A percentile compares a stretch with the other conserved stretches of the same genome.
These are phyloP conservation scores for Tuctoria greenei DNA, from an alignment of 176 grass and related monocot genomes.

Conservation along the genomic window DNA sequence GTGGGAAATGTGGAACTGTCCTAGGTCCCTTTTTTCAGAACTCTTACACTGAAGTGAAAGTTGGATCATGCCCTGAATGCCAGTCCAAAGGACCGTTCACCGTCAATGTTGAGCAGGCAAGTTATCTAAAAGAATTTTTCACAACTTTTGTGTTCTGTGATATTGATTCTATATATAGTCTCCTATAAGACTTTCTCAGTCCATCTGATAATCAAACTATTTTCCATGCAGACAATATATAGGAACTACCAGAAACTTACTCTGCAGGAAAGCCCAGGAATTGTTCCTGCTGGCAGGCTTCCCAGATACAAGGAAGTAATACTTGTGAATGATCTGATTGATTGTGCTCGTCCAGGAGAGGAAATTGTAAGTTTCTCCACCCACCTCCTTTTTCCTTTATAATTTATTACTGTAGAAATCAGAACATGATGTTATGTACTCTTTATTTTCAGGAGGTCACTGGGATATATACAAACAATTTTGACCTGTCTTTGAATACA, in stretches of 20 bases:
- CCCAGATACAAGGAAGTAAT: constrained; percentile 99
- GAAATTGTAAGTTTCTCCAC: constrained; percentile 80
- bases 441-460: constrained; percentile 81
- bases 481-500: constrained; percentile 95
- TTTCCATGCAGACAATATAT: constrained; percentile 77
- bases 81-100: constrained; percentile 98
- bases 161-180: neutral
- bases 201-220: neutral
- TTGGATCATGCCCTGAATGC: constrained; percentile 92
- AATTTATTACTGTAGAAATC: constrained; percentile 5
- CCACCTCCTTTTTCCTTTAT: constrained; percentile 1
- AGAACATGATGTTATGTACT: constrained; percentile 8
- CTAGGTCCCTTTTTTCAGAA: constrained; percentile 98
- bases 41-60: constrained; percentile 93
- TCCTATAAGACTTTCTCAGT: neutral
- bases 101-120: constrained; percentile 89
- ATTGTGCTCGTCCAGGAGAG: constrained; percentile 95
- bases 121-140: neutral
- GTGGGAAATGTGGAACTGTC: constrained; percentile 82
- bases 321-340: constrained; percentile 94
- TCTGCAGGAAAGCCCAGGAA: constrained; percentile 96
- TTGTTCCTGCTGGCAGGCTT: constrained; percentile 93
- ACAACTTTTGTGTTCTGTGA: constrained; percentile 1
- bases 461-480: constrained; percentile 98
- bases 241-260: constrained; percentile 97